phyloP scores from a whole-genome alignment of 352 stramenopile species.

The Globisporangium cystogenes region DNA sequence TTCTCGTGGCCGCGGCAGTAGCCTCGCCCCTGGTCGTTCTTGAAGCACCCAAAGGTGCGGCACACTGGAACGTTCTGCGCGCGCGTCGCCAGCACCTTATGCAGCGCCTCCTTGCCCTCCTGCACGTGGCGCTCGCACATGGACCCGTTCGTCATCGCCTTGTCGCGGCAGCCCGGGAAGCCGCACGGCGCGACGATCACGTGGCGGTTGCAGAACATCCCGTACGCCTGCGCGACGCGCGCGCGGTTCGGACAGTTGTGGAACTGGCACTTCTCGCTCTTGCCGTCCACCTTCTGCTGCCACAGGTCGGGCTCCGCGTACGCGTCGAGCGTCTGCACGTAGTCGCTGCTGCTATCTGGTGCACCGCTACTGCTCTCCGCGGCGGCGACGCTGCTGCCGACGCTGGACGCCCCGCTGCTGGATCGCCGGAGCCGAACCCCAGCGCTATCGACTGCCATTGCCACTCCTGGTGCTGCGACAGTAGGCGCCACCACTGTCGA shows the following conservation, averaged over 20 bases:
- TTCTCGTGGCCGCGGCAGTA: conserved; percentile 86
- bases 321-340: conserved; percentile 33
- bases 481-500: not conserved
- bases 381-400: not conserved
- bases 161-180: conserved; percentile 82
- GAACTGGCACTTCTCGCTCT: conserved; percentile 72
- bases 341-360: conserved; percentile 24
- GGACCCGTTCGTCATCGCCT: conserved; percentile 43
- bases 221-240: conserved; percentile 67
- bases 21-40: conserved; percentile 84
- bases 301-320: conserved; percentile 41
- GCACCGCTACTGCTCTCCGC: conserved; percentile 7
- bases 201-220: conserved; percentile 84
- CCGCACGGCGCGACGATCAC: conserved; percentile 81
- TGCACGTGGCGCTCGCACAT: conserved; percentile 74
- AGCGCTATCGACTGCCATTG: not conserved
- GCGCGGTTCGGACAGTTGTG: conserved; percentile 73
- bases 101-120: conserved; percentile 66
- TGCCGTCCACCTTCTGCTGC: conserved; percentile 52
- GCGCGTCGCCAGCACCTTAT: conserved; percentile 49
- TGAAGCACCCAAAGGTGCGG: conserved; percentile 72
- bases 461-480: not conserved
- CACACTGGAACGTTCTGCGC: conserved; percentile 79
- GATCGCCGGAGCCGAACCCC: conserved; percentile 1
- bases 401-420: conserved; percentile 5